Percentiles rank a stretch among this genome's conserved stretches.
Evolutionary conservation across 2,329 filamentous ascomycete genomes (phyloP).

Genomic region (Emmonsia crescens): DNA sequence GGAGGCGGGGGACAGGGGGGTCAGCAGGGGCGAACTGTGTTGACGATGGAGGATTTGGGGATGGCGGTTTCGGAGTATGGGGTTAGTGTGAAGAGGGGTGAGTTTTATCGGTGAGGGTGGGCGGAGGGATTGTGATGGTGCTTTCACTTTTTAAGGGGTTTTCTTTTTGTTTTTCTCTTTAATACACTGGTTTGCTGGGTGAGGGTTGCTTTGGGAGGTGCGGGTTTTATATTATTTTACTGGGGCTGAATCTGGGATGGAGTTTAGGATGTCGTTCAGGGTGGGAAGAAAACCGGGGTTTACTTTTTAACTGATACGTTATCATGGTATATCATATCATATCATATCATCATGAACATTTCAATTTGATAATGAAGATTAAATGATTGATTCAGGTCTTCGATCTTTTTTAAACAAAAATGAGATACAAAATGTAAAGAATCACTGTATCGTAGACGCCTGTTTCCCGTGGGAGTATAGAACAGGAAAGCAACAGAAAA

Average conservation of each 20-base stretch:
- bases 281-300: background rate
- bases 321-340: background rate
- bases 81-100: slow-evolving; percentile 91
- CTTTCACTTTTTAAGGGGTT: slow-evolving; percentile 8
- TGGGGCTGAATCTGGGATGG: background rate
- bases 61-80: slow-evolving; percentile 98
- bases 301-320: background rate
- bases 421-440: background rate
- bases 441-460: background rate
- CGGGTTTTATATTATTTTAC: background rate
- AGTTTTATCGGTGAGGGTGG: slow-evolving; percentile 68
- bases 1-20: slow-evolving; percentile 81
- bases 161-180: slow-evolving; percentile 4
- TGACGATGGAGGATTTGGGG: slow-evolving; percentile 97
- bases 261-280: background rate
- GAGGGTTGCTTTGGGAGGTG: background rate
- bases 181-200: slow-evolving; percentile 2
- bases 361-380: background rate
- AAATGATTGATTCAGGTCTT: background rate
- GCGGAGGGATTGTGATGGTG: background rate
- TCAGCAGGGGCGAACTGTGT: slow-evolving; percentile 73
- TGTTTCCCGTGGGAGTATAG: background rate
- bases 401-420: background rate
- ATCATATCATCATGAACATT: background rate
- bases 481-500: background rate